Percentiles rank a stretch among this genome's conserved stretches.
These are phyloP conservation scores for Serendipita sp. DNA, from an alignment of 768 basidiomycete species.

Conservation along the genomic window DNA sequence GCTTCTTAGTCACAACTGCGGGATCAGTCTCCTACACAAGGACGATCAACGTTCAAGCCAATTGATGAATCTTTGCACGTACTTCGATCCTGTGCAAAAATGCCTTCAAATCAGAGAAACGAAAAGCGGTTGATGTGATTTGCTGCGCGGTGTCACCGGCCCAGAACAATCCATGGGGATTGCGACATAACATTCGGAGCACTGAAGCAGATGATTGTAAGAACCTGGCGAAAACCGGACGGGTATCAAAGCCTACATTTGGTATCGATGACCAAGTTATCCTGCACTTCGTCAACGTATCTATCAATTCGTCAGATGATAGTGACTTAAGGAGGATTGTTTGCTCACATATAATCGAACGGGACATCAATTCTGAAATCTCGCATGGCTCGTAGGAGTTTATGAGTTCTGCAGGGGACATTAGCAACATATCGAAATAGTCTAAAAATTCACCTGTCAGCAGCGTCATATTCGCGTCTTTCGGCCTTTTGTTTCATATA, in stretches of 20 bases:
- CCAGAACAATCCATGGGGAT: constrained; percentile 57
- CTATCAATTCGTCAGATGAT: constrained; percentile 20
- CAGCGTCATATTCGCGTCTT: constrained; percentile 34
- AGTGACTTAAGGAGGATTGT: background rate
- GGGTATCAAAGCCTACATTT: constrained; percentile 26
- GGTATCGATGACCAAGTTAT: constrained; percentile 51
- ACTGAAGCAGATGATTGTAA: constrained; percentile 26
- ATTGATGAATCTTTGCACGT: constrained; percentile 3
- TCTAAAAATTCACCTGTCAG: constrained; percentile 39
- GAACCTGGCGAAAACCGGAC: background rate
- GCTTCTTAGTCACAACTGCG: background rate
- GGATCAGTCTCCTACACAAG: background rate
- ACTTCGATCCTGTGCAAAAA: constrained; percentile 52
- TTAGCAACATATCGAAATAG: constrained; percentile 18
- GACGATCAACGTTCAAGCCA: background rate
- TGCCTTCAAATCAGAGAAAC: constrained; percentile 56
- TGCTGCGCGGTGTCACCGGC: constrained; percentile 72
- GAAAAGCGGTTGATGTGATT: constrained; percentile 58
- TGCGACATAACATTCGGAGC: constrained; percentile 42
- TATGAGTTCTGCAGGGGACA: constrained; percentile 22
- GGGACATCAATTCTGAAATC: background rate
- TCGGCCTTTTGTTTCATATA: constrained; percentile 34
- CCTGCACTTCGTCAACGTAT: constrained; percentile 63
- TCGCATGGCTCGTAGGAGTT: constrained; percentile 43
- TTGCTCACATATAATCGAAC: background rate